Percentiles rank a stretch among this genome's conserved stretches.
Evolutionary conservation across 1,284 basidiomycete genomes (phyloP).

Genomic region (Chalciporus sp.): DNA sequence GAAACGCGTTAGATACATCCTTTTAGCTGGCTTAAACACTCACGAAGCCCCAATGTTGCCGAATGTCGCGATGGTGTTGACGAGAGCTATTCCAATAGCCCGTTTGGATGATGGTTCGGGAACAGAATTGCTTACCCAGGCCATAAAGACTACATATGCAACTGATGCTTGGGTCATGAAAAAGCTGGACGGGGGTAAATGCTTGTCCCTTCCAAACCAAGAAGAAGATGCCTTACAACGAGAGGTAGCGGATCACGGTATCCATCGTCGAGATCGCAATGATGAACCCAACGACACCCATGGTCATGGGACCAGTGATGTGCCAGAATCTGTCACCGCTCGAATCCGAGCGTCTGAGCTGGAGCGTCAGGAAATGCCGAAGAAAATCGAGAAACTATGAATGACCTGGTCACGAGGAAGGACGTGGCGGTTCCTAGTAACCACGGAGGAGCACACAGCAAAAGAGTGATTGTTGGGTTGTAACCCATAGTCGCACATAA

Average conservation of each 20-base stretch:
- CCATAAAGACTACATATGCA: constrained; percentile 50
- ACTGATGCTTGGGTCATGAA: constrained; percentile 57
- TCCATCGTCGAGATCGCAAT: constrained; percentile 59
- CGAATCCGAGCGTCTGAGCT: constrained; percentile 54
- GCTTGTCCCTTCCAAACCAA: background rate
- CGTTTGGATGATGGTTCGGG: constrained; percentile 53
- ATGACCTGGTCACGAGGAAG: constrained; percentile 40
- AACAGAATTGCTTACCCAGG: constrained; percentile 55
- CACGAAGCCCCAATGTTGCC: constrained; percentile 57
- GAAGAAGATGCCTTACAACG: constrained; percentile 40
- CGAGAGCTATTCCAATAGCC: constrained; percentile 52
- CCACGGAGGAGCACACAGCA: constrained; percentile 67
- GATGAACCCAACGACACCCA: constrained; percentile 55
- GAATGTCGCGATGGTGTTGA: constrained; percentile 53
- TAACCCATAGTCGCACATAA: constrained; percentile 57
- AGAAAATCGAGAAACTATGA: background rate
- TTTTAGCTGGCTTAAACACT: constrained; percentile 23
- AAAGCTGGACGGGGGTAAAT: constrained; percentile 37
- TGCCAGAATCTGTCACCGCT: constrained; percentile 53
- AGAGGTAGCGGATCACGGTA: constrained; percentile 51
- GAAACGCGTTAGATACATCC: background rate
- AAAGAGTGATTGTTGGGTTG: constrained; percentile 50
- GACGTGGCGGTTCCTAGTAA: constrained; percentile 51
- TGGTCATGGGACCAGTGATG: constrained; percentile 43
- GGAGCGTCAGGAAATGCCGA: background rate